phyloP scores from a whole-genome alignment of 2,329 filamentous ascomycete genomes.

The Metarhizium rileyi region DNA sequence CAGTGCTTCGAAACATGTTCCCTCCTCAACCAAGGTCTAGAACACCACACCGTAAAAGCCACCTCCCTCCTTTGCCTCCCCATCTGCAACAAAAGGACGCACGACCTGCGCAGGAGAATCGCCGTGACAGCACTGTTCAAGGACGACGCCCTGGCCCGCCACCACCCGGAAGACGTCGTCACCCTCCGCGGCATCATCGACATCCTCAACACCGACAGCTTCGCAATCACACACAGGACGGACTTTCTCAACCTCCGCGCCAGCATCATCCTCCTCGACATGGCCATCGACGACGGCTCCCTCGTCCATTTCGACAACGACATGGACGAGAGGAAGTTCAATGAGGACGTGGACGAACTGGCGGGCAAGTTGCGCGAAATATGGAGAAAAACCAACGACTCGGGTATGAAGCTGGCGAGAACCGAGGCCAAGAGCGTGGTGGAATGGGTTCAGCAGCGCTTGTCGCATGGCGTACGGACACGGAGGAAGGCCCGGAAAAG shows the following conservation, averaged over 20 bases:
- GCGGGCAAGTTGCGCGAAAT: constrained; percentile 47
- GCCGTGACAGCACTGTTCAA: constrained; percentile 55
- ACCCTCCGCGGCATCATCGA: constrained; percentile 33
- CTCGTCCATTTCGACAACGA: constrained; percentile 17
- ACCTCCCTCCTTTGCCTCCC: constrained; percentile 52
- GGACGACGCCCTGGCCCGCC: constrained; percentile 31
- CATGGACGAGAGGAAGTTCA: constrained; percentile 44
- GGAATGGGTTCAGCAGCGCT: constrained; percentile 63
- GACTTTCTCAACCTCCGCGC: constrained; percentile 62
- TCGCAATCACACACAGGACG: constrained; percentile 43
- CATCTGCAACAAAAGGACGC: constrained; percentile 34
- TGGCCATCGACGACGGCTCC: constrained; percentile 58
- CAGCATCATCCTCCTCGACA: constrained; percentile 58
- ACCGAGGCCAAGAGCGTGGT: constrained; percentile 70
- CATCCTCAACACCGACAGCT: constrained; percentile 38
- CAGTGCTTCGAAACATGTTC: constrained; percentile 41
- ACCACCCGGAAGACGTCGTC: constrained; percentile 31
- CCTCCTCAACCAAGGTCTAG: constrained; percentile 36
- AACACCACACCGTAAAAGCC: constrained; percentile 40
- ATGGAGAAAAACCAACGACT: constrained; percentile 58
- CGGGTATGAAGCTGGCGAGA: constrained; percentile 60
- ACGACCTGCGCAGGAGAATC: constrained; percentile 56
- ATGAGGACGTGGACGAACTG: constrained; percentile 60
- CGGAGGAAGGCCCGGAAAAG: constrained; percentile 43
- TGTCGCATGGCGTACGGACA: constrained; percentile 62